These are phyloP conservation scores for Podaxis sp. DNA, from an alignment of 768 basidiomycete species.

Conservation along the genomic window DNA sequence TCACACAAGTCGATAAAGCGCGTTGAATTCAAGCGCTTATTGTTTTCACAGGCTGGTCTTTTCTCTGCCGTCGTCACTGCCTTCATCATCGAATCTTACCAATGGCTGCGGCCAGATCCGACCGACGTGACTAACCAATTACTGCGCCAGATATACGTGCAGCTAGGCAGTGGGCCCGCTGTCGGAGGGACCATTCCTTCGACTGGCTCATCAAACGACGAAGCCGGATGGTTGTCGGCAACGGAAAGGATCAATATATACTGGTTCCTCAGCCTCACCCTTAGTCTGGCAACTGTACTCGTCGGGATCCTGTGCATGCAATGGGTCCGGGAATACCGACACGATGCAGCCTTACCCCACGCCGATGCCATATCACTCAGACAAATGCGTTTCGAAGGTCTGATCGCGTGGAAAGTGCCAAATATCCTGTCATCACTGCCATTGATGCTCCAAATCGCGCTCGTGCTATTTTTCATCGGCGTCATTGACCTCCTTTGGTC, in stretches of 20 bases:
- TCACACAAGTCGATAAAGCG: not conserved
- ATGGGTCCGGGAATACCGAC: constrained; percentile 24
- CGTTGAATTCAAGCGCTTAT: not conserved
- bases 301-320: constrained; percentile 22
- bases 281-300: constrained; percentile 19
- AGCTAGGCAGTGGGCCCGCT: not conserved
- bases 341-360: constrained; percentile 11
- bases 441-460: constrained; percentile 26
- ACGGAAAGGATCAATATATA: constrained; percentile 17
- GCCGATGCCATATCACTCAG: constrained; percentile 19
- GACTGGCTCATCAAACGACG: not conserved
- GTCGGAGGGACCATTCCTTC: not conserved
- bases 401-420: constrained; percentile 27
- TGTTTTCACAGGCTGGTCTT: constrained; percentile 22
- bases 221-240: not conserved
- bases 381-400: constrained; percentile 28
- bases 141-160: not conserved
- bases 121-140: constrained; percentile 7
- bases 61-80: constrained; percentile 27
- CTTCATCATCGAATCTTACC: constrained; percentile 24
- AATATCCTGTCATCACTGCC: constrained; percentile 26
- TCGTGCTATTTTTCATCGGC: constrained; percentile 30
- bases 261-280: constrained; percentile 22
- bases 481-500: constrained; percentile 27
- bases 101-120: constrained; percentile 21